These are phyloP conservation scores for Noccaea bulbosa DNA, from an alignment of 345 rosid genomes.

Conservation along the genomic window DNA sequence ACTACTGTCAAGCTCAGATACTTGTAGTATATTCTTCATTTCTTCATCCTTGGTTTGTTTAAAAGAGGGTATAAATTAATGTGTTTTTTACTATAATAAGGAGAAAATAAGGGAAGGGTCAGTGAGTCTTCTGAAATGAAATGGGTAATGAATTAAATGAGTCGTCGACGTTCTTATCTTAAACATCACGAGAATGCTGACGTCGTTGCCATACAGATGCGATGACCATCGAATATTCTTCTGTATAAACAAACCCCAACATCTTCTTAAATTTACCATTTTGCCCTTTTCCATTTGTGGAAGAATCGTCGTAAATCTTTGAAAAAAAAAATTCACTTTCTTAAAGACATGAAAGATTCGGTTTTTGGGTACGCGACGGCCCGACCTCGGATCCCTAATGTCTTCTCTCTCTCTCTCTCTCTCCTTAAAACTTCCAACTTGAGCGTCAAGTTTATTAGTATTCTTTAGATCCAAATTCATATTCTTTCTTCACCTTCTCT, in stretches of 20 bases:
- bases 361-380: conserved; percentile 42
- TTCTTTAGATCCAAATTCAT: conserved; percentile 52
- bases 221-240: conserved; percentile 26
- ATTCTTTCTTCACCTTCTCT: conserved; percentile 10
- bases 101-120: too few relatives aligned
- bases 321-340: neutral
- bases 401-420: conserved; percentile 4
- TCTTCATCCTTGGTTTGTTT: neutral
- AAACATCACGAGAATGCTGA: conserved; percentile 30
- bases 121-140: too few relatives aligned
- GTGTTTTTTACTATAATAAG: too few relatives aligned
- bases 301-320: neutral
- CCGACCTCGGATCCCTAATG: conserved; percentile 30
- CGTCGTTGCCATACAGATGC: conserved; percentile 23
- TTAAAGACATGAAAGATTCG: conserved; percentile 23
- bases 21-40: neutral
- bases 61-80: too few relatives aligned
- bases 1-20: too few relatives aligned
- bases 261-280: neutral
- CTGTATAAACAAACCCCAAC: neutral
- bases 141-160: too few relatives aligned
- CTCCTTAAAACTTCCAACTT: conserved; percentile 19
- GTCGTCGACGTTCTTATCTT: conserved; percentile 35
- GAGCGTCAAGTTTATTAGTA: conserved; percentile 52
- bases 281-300: neutral